Evolutionary conservation across 345 rosid genomes (phyloP).

Genomic region (Streptanthus diversifolius): DNA sequence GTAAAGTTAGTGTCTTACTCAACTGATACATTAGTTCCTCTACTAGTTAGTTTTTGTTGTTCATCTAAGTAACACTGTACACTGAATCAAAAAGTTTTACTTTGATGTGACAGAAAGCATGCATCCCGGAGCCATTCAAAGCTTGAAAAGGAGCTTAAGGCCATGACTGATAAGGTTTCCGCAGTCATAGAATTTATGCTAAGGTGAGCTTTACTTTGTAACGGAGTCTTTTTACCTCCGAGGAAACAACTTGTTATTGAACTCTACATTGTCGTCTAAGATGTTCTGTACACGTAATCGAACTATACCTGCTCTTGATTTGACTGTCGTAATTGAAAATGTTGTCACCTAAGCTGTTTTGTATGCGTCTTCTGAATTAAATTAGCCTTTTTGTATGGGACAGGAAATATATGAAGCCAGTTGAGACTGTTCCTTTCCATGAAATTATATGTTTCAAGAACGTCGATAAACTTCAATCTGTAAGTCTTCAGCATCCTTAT

Average conservation of each 20-base stretch:
- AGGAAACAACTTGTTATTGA: not conserved
- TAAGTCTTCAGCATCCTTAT: slow-evolving; percentile 41
- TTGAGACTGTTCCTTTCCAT: slow-evolving; percentile 63
- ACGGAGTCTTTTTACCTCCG: slow-evolving; percentile 3
- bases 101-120: slow-evolving; percentile 53
- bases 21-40: slow-evolving; percentile 1
- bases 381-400: slow-evolving; percentile 18
- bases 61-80: not conserved
- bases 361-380: not conserved
- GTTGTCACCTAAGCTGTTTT: not conserved
- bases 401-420: slow-evolving; percentile 76
- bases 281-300: not conserved
- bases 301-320: not conserved
- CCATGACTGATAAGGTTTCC: slow-evolving; percentile 58
- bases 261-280: not conserved
- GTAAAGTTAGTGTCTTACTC: slow-evolving; percentile 11
- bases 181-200: slow-evolving; percentile 53
- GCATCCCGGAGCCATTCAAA: slow-evolving; percentile 44
- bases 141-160: slow-evolving; percentile 41
- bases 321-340: not conserved
- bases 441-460: slow-evolving; percentile 79
- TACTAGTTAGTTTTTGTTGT: not conserved
- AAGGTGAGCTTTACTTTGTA: slow-evolving; percentile 42
- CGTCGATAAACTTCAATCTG: slow-evolving; percentile 67
- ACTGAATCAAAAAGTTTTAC: not conserved